Evolutionary conservation across 2,329 filamentous ascomycete species (phyloP).

Genomic region (Thelonectria olida): DNA sequence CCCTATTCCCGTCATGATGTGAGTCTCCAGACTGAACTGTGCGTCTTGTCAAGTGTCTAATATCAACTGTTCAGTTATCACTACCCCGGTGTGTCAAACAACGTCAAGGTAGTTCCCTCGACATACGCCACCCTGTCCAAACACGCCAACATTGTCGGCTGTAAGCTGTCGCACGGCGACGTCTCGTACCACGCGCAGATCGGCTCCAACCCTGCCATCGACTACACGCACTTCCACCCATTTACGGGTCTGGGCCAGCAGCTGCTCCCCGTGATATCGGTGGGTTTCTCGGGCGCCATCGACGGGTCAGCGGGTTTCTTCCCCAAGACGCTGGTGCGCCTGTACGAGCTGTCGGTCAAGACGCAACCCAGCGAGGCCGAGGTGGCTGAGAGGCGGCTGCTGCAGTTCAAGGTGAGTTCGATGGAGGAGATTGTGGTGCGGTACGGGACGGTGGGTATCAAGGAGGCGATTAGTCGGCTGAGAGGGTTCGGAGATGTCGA

Average conservation of each 20-base stretch:
- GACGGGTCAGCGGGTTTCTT: constrained; percentile 71
- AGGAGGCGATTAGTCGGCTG: constrained; percentile 69
- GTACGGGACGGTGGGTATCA: constrained; percentile 71
- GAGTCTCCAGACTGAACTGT: constrained; percentile 38
- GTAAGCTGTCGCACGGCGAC: constrained; percentile 75
- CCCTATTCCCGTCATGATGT: constrained; percentile 68
- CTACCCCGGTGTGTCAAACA: constrained; percentile 74
- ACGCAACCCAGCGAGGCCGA: constrained; percentile 48
- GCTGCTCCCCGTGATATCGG: constrained; percentile 66
- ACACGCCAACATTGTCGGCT: constrained; percentile 74
- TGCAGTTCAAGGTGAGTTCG: constrained; percentile 69
- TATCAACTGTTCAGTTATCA: constrained; percentile 59
- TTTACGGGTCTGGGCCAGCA: constrained; percentile 75
- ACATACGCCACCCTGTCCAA: constrained; percentile 66
- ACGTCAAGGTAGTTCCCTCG: constrained; percentile 65
- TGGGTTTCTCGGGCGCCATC: constrained; percentile 69
- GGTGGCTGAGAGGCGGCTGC: constrained; percentile 58
- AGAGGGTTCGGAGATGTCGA: constrained; percentile 67
- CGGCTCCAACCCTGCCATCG: constrained; percentile 66
- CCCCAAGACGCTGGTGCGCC: constrained; percentile 66
- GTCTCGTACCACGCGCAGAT: constrained; percentile 72
- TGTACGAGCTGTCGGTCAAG: constrained; percentile 59
- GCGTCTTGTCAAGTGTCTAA: background rate
- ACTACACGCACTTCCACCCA: constrained; percentile 66
- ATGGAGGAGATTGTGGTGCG: constrained; percentile 70